Evolutionary conservation across 2,329 filamentous ascomycete genomes (phyloP).

Genomic region (Ophiostoma tasmaniense): DNA sequence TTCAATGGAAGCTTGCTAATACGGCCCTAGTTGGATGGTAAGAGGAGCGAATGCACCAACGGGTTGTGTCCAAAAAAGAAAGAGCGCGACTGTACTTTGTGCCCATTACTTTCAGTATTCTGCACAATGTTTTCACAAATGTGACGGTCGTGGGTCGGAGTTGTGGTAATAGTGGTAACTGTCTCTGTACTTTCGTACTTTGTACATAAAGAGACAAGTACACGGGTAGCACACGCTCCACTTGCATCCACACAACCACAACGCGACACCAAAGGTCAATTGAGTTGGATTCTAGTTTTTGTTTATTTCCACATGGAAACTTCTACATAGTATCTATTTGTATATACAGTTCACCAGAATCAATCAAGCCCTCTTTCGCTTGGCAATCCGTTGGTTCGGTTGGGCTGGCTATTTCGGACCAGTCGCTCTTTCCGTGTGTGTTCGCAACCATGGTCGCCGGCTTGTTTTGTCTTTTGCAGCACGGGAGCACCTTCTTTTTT

Average conservation of each 20-base stretch:
- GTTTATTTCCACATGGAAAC: not conserved
- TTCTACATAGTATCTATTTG: not conserved
- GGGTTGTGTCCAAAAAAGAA: not conserved
- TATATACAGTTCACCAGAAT: not conserved
- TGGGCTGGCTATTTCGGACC: not conserved
- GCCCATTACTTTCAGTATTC: not conserved
- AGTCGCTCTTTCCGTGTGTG: not conserved
- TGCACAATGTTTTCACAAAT: conserved; percentile 5
- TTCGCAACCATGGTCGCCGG: not conserved
- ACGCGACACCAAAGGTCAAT: conserved; percentile 12
- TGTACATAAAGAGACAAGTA: not conserved
- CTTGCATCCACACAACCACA: conserved; percentile 15
- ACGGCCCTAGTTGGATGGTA: not conserved
- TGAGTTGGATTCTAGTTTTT: not conserved
- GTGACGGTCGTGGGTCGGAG: conserved; percentile 2
- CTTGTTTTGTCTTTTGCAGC: not conserved
- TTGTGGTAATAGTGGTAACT: not conserved
- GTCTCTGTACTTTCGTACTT: too few relatives aligned
- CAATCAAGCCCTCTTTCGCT: not conserved
- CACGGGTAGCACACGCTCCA: not conserved
- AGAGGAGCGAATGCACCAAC: not conserved
- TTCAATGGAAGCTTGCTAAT: not conserved
- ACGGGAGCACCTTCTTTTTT: not conserved
- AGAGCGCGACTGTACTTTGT: not conserved
- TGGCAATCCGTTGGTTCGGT: not conserved